Percentiles rank a stretch among this genome's conserved stretches.
Evolutionary conservation across 345 rosid species (phyloP).

Genomic region (Populus deltoides): DNA sequence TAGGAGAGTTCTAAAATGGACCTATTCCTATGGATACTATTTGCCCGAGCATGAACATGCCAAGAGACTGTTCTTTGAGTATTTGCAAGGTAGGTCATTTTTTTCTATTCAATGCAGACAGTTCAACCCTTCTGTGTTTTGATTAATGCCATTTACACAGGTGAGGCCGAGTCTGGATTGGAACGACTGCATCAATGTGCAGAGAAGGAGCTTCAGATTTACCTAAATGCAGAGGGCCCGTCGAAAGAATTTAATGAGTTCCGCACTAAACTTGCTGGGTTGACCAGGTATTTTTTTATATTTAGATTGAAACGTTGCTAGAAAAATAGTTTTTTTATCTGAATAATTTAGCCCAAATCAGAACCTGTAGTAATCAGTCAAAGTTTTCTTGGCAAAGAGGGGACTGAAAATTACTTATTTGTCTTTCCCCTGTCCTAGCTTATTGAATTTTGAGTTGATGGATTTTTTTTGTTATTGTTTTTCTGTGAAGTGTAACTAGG

Average conservation of each 20-base stretch:
- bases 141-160: constrained; percentile 31
- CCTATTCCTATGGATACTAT: constrained; percentile 83
- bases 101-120: not conserved
- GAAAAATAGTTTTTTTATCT: not conserved
- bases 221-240: constrained; percentile 55
- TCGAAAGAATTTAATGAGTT: constrained; percentile 74
- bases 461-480: not conserved
- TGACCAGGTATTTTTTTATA: constrained; percentile 56
- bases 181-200: constrained; percentile 91
- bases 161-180: constrained; percentile 86
- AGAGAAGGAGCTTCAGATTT: constrained; percentile 70
- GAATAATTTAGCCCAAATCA: not conserved
- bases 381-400: not conserved
- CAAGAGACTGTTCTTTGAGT: constrained; percentile 76
- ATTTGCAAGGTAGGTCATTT: constrained; percentile 63
- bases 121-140: constrained; percentile 5
- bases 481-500: constrained; percentile 56
- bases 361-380: not conserved
- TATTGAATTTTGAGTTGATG: not conserved
- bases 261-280: constrained; percentile 80
- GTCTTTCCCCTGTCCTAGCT: not conserved
- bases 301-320: not conserved
- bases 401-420: not conserved
- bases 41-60: constrained; percentile 70
- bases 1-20: constrained; percentile 88